phyloP scores from a whole-genome alignment of 768 basidiomycete species.

The Brasilioporus rufonigricans region DNA sequence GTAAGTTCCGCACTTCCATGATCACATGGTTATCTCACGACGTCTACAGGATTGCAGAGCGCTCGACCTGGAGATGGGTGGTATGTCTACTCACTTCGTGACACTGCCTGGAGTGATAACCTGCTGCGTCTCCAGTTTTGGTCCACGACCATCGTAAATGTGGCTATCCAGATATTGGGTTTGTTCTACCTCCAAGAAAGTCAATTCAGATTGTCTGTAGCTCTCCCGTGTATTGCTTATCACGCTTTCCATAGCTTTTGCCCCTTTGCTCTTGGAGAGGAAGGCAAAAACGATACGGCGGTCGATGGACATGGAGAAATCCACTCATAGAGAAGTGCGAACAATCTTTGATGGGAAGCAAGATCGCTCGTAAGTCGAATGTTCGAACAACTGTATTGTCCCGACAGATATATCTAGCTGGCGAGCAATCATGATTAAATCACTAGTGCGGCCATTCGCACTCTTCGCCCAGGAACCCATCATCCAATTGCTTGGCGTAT shows the following conservation, averaged over 20 bases:
- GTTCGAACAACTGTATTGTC: neutral
- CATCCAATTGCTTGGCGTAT: constrained; percentile 62
- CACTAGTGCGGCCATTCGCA: constrained; percentile 42
- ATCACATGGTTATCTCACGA: neutral
- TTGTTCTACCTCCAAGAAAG: constrained; percentile 63
- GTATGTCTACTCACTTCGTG: constrained; percentile 32
- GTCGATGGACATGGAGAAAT: no score
- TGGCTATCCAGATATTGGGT: constrained; percentile 51
- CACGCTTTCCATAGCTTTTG: neutral
- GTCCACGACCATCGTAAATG: constrained; percentile 60
- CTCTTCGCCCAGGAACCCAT: constrained; percentile 63
- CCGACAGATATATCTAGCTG: constrained; percentile 38
- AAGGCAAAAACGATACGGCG: no score
- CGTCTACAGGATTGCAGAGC: constrained; percentile 47
- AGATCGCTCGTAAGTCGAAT: constrained; percentile 41
- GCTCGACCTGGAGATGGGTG: constrained; percentile 71
- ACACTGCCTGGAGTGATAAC: neutral
- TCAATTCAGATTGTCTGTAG: constrained; percentile 26
- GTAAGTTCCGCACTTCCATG: constrained; percentile 28
- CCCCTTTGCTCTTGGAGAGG: neutral
- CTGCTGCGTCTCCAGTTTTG: constrained; percentile 46
- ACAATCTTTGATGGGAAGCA: no score
- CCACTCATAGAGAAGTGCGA: neutral
- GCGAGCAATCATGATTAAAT: constrained; percentile 47
- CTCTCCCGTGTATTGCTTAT: neutral